Base-by-base conservation (phyloP, 352 stramenopile genomes). In the Thraustochytrium striatum region DNA sequence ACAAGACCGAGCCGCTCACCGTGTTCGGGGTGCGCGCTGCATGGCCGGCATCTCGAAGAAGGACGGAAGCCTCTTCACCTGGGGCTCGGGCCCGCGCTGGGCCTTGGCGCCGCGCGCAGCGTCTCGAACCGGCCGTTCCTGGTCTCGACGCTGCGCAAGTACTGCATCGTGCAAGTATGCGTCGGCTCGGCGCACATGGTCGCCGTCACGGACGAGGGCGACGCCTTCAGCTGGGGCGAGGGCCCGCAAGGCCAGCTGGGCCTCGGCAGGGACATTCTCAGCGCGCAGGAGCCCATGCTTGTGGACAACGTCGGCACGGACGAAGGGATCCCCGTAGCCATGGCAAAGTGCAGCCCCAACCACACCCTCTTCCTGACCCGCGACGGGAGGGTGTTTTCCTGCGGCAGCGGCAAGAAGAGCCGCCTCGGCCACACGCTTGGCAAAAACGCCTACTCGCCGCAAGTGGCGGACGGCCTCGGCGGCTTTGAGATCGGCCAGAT, bases 51-150 rank as follows among this genome's bases (percentile, higher is more conserved):
- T 75, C 1, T 43, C 65, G 1, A 43, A 58, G 65, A 7, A 30
- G n/a, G 41, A 75, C 19, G 65, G 65, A 3, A 30, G 68, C 7
- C 11, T 75, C 19, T 61, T 75, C 36, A 75, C 36, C 16, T 75
- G 65, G 65, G 65, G 65, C 39, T 44, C 21, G 3, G 65, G 65
- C 21, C 65, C 65, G 25, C 47, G 28, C 52, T 61, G 13, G 44
- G 65, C 1, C 43, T 61, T 32, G 7, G 25, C 16, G 25, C 16
- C 47, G 52, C 19, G 41, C 13, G 39, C n/a, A n/a, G 30, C 39
- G 32, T 25, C 7, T 9, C 43, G 2, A 75, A 70, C 36, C 65
- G 65, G 41, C 65, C 65, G 7, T 72, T 75, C 30, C 65, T 75
- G 19, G 47, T 75, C 30, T 41, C 65, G 8, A 39, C 21, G 8